Conservation (phyloP, 768 basidiomycete genomes). For the Tricholoma matsutake region DNA sequence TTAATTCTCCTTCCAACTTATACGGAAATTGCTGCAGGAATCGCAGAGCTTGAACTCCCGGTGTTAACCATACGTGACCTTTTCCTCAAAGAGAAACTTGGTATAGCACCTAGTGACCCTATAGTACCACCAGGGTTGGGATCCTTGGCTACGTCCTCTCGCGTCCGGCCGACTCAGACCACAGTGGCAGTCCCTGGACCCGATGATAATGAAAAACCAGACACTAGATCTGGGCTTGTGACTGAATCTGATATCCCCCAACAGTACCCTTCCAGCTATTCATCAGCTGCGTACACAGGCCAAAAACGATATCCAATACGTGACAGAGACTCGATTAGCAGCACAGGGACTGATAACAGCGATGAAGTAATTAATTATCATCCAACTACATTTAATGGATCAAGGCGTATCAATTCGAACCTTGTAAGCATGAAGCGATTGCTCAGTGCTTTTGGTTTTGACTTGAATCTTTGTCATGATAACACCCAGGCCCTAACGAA, state of each 20-base stretch:
- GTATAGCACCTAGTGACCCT: constrained; percentile 12
- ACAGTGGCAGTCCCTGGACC: no score
- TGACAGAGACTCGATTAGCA: constrained; percentile 40
- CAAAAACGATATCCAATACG: constrained; percentile 30
- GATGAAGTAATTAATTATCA: constrained; percentile 31
- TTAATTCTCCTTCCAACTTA: constrained; percentile 64
- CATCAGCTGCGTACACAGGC: constrained; percentile 35
- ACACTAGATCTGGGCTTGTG: constrained; percentile 17
- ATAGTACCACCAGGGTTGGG: background rate
- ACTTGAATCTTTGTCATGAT: background rate
- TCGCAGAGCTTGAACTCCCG: constrained; percentile 55
- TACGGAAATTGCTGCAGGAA: constrained; percentile 54
- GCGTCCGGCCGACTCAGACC: background rate
- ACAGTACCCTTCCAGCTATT: constrained; percentile 30
- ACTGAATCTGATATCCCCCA: constrained; percentile 2
- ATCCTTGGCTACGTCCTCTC: constrained; percentile 4
- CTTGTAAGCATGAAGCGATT: constrained; percentile 35
- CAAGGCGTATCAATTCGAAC: constrained; percentile 49
- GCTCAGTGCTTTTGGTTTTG: background rate
- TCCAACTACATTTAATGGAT: constrained; percentile 32
- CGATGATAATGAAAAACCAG: constrained; percentile 22
- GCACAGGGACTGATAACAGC: constrained; percentile 42
- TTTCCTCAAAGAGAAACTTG: constrained; percentile 59
- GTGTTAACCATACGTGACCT: constrained; percentile 51
- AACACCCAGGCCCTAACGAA: constrained; percentile 50